A percentile compares a stretch with the other conserved stretches of the same genome.
phyloP scores from a whole-genome alignment of 495 filamentous ascomycete species.

The Talaromyces thailandensis region DNA sequence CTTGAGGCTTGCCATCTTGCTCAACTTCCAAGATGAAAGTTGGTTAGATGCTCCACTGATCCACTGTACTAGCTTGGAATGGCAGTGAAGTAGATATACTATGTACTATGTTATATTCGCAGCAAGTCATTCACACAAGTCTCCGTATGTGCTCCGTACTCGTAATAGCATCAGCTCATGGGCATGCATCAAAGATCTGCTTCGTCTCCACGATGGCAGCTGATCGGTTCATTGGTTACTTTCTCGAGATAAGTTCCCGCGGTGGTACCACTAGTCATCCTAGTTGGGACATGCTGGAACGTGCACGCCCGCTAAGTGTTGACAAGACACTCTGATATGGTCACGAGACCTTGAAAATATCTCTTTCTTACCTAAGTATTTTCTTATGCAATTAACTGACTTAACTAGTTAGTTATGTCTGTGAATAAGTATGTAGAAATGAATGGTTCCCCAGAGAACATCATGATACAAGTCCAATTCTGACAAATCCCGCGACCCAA shows the following conservation, averaged over 20 bases:
- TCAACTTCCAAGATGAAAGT: background rate
- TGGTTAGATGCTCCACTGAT: background rate
- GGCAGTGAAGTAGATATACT: too few relatives aligned
- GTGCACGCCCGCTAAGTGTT: background rate
- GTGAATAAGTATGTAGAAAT: too few relatives aligned
- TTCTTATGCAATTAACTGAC: too few relatives aligned
- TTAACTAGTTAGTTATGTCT: background rate
- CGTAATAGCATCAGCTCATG: background rate
- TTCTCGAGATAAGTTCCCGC: background rate
- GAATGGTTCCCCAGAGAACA: too few relatives aligned
- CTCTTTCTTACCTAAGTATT: background rate
- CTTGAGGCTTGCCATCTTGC: background rate
- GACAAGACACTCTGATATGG: background rate
- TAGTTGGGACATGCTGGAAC: background rate
- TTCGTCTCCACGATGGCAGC: background rate
- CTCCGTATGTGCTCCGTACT: background rate
- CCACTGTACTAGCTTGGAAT: background rate
- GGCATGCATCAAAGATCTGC: background rate
- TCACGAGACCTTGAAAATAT: background rate
- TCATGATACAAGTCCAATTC: background rate
- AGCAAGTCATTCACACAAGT: background rate
- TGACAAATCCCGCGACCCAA: background rate
- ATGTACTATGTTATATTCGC: too few relatives aligned
- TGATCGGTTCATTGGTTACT: background rate
- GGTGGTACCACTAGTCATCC: too few relatives aligned